These are phyloP conservation scores for Barnettozyma pratensis DNA, from an alignment of 805 yeast species.

Conservation along the genomic window DNA sequence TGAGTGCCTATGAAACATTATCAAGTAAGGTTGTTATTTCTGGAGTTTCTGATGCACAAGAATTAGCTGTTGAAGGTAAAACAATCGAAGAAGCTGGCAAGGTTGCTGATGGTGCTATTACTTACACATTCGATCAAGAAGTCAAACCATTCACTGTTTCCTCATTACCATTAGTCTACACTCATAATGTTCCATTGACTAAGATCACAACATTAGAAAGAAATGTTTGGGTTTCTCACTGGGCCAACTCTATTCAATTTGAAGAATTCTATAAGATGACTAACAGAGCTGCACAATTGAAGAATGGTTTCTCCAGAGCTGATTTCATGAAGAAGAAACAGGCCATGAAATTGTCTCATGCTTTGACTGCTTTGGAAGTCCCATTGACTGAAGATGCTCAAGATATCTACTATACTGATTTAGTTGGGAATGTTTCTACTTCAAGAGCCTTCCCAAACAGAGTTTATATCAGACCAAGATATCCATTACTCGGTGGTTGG, in stretches of 20 bases:
- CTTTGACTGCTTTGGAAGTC: constrained; percentile 56
- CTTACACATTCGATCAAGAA: constrained; percentile 49
- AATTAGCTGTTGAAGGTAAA: constrained; percentile 34
- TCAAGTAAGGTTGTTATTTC: constrained; percentile 37
- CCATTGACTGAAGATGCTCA: constrained; percentile 44
- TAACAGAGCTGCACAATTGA: constrained; percentile 69
- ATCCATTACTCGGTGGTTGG: constrained; percentile 97
- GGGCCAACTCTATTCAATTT: constrained; percentile 64
- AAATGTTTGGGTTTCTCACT: constrained; percentile 85
- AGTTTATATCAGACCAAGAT: constrained; percentile 74
- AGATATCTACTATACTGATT: constrained; percentile 80
- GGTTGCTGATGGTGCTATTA: constrained; percentile 36
- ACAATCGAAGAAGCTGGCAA: neutral
- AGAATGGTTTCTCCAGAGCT: constrained; percentile 70
- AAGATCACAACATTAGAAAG: constrained; percentile 58
- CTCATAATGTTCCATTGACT: constrained; percentile 60
- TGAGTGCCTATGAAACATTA: constrained; percentile 56
- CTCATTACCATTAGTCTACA: constrained; percentile 55
- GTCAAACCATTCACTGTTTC: constrained; percentile 41
- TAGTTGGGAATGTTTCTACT: constrained; percentile 91
- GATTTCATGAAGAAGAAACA: constrained; percentile 61
- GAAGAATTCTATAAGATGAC: constrained; percentile 83
- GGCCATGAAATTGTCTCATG: constrained; percentile 47
- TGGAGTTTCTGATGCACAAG: constrained; percentile 45
- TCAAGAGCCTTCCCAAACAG: constrained; percentile 36